Percentiles rank a stretch among this genome's conserved stretches.
These are phyloP conservation scores for Protomyces lactucae-debilis DNA, from an alignment of 1,139 yeast species.

Conservation along the genomic window DNA sequence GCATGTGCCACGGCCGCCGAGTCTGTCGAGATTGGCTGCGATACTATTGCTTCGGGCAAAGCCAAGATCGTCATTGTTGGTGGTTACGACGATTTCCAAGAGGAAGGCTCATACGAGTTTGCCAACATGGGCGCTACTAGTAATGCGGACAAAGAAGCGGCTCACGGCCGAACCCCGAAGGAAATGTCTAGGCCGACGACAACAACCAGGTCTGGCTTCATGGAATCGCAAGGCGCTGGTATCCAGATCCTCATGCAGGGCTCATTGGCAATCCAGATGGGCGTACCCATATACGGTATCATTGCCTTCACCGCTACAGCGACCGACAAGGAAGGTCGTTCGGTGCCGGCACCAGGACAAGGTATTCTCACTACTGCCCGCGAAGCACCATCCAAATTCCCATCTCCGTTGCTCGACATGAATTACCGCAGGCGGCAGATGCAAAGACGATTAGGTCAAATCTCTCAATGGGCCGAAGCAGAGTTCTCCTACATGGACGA, in stretches of 20 bases:
- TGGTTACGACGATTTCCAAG: conserved; percentile 99
- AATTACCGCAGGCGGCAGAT: conserved; percentile 93
- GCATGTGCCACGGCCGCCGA: conserved; percentile 99
- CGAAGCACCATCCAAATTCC: conserved; percentile 77
- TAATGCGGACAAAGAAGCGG: conserved; percentile 77
- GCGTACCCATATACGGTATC: conserved; percentile 97
- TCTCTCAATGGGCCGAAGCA: conserved; percentile 76
- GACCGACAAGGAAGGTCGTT: conserved; percentile 95
- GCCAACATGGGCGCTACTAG: conserved; percentile 99
- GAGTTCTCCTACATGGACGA: conserved; percentile 70
- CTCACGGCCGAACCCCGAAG: conserved; percentile 93
- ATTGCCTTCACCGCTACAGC: conserved; percentile 95
- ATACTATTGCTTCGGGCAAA: conserved; percentile 84
- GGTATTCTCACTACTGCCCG: conserved; percentile 98
- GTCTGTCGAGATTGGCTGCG: conserved; percentile 93
- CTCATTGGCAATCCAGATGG: conserved; percentile 90
- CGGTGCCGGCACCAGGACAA: conserved; percentile 99
- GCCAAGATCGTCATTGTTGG: conserved; percentile 96
- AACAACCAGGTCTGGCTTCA: conserved; percentile 91
- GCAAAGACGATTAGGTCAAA: conserved; percentile 68
- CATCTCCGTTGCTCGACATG: conserved; percentile 77
- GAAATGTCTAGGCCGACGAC: conserved; percentile 99
- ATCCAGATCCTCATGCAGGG: conserved; percentile 95
- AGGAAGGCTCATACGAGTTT: conserved; percentile 96
- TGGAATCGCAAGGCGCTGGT: conserved; percentile 99